A percentile compares a stretch with the other conserved stretches of the same genome.
Conservation (phyloP, 192 early-diverging fungal species). For the Podila minutissima region DNA sequence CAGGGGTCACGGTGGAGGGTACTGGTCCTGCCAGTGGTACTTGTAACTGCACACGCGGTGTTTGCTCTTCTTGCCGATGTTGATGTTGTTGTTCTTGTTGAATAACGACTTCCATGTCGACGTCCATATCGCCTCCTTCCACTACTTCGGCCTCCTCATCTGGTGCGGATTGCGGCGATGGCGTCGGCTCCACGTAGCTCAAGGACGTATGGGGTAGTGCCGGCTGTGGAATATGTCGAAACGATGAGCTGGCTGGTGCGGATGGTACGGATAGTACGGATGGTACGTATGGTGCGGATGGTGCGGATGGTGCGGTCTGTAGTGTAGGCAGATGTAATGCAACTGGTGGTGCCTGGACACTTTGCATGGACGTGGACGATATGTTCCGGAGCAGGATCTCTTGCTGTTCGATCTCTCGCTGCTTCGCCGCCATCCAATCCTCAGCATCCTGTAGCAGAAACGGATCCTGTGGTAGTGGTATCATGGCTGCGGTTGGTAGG, state of each 20-base stretch:
- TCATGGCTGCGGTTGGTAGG: not conserved
- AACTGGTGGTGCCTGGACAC: no score
- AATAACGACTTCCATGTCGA: no score
- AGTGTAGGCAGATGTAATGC: no score
- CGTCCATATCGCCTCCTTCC: no score
- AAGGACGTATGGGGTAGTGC: not conserved
- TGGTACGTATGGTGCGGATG: not conserved
- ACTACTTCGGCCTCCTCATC: no score
- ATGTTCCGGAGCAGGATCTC: not conserved
- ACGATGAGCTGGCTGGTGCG: not conserved
- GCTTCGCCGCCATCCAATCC: not conserved
- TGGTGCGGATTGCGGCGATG: no score
- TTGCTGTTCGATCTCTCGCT: not conserved
- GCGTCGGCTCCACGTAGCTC: not conserved
- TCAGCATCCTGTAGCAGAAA: not conserved
- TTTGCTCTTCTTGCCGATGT: not conserved
- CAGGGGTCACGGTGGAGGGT: no score
- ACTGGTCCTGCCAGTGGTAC: not conserved
- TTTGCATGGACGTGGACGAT: no score
- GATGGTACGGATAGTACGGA: not conserved
- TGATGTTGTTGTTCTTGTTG: no score
- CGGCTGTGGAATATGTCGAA: not conserved
- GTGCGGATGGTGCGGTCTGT: not conserved
- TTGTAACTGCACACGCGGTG: not conserved
- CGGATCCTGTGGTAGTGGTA: not conserved